phyloP scores from a whole-genome alignment of 257 asterid genomes.

The Euphrasia confusa region DNA sequence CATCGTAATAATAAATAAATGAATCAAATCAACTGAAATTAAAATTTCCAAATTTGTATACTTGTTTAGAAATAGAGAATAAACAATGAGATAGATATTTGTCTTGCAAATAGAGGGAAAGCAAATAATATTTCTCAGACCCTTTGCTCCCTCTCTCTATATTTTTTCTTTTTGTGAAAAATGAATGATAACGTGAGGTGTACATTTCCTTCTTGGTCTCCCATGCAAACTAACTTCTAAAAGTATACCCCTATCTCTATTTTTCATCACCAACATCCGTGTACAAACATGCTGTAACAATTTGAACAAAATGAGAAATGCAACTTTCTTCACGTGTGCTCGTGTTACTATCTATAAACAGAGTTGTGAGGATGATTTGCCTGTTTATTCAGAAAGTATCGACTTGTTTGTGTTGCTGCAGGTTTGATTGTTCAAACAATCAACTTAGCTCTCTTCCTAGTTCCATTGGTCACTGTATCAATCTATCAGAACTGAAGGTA shows the following conservation, averaged over 20 bases:
- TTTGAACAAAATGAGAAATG: conserved; percentile 15
- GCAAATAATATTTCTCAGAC: conserved; percentile 8
- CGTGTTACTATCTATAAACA: conserved; percentile 6
- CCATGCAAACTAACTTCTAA: neutral
- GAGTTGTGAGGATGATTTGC: conserved; percentile 22
- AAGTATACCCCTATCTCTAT: neutral
- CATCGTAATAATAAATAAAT: neutral
- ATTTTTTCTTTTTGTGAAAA: neutral
- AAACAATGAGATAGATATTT: conserved; percentile 8
- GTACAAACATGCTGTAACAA: neutral
- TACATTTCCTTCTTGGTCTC: neutral
- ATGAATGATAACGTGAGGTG: neutral
- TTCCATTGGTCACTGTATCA: conserved; percentile 66
- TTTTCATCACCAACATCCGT: neutral
- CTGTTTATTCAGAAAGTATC: conserved; percentile 19
- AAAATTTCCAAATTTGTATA: neutral
- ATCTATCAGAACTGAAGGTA: conserved; percentile 83
- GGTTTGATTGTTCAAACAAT: conserved; percentile 95
- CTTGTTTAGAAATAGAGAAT: neutral
- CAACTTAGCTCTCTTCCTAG: conserved; percentile 58
- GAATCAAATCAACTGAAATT: neutral
- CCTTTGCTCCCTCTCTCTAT: neutral
- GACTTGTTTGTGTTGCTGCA: conserved; percentile 30
- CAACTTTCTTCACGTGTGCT: conserved; percentile 3
- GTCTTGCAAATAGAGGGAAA: conserved; percentile 4